phyloP scores from a whole-genome alignment of 2,329 filamentous ascomycete species.

The Claviceps maximensis region DNA sequence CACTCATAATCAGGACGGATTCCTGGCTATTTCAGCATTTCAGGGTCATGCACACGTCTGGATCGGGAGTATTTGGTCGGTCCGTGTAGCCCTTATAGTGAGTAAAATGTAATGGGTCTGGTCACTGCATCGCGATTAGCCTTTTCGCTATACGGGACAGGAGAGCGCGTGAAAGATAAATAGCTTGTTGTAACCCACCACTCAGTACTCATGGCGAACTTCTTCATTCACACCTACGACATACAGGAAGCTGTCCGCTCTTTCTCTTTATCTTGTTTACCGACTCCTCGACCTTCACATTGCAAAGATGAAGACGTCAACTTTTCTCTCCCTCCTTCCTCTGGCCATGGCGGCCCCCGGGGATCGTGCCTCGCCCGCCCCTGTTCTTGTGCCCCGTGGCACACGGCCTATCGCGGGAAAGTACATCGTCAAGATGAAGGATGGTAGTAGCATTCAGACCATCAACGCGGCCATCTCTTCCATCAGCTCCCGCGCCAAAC shows the following conservation, averaged over 20 bases:
- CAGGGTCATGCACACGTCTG: neutral
- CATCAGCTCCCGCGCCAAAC: constrained; percentile 20
- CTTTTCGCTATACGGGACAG: neutral
- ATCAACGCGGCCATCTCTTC: constrained; percentile 13
- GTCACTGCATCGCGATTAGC: neutral
- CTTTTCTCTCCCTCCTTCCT: constrained; percentile 21
- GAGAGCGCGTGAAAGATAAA: neutral
- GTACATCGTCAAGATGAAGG: constrained; percentile 26
- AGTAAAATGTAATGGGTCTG: neutral
- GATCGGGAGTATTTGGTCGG: neutral
- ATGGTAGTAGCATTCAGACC: constrained; percentile 10
- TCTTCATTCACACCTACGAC: no score
- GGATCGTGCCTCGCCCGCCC: constrained; percentile 20
- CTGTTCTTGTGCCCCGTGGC: constrained; percentile 19
- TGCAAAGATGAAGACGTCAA: constrained; percentile 16
- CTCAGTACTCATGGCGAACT: neutral
- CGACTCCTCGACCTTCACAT: neutral
- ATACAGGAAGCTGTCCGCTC: neutral
- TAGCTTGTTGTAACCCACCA: neutral
- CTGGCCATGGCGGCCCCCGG: constrained; percentile 19
- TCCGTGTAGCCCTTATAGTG: neutral
- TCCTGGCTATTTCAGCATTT: neutral
- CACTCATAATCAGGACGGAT: no score
- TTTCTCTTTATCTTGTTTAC: neutral
- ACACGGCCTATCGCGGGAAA: constrained; percentile 20